These are phyloP conservation scores for Rhodotorula toruloides DNA, from an alignment of 768 basidiomycete genomes.

Conservation along the genomic window DNA sequence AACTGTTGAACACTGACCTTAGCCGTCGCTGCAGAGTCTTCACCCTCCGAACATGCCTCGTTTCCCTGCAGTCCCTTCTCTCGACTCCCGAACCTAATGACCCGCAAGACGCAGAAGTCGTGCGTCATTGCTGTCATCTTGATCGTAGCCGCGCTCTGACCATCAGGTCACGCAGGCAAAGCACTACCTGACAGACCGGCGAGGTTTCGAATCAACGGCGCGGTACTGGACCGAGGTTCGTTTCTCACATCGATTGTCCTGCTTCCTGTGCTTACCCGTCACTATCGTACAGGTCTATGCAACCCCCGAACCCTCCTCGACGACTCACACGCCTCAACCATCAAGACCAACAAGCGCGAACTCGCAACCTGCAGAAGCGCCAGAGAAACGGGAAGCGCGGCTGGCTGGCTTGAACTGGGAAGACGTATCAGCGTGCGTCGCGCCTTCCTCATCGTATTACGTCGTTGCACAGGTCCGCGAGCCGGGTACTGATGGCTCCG, in stretches of 20 bases:
- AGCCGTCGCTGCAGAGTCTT: constrained; percentile 58
- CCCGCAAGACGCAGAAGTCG: constrained; percentile 82
- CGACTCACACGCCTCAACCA: not conserved
- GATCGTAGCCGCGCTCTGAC: not conserved
- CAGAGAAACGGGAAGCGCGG: constrained; percentile 50
- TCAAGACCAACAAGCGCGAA: not conserved
- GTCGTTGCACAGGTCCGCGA: not conserved
- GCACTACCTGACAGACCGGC: constrained; percentile 82
- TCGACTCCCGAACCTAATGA: constrained; percentile 93
- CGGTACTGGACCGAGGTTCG: constrained; percentile 68
- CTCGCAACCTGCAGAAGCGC: not conserved
- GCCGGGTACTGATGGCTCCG: too few relatives aligned
- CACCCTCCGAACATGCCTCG: constrained; percentile 90
- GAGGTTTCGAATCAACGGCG: constrained; percentile 84
- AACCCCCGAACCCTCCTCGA: not conserved
- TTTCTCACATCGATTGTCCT: not conserved
- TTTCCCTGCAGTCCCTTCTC: constrained; percentile 85
- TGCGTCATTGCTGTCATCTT: not conserved
- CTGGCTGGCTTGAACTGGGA: constrained; percentile 74
- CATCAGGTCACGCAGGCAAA: constrained; percentile 61
- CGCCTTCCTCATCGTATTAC: not conserved
- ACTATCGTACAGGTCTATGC: not conserved
- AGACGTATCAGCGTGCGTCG: constrained; percentile 45
- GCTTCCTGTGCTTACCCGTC: not conserved
- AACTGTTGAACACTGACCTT: constrained; percentile 40